These are phyloP conservation scores for Saccharomycopsis hybrid DNA, from an alignment of 1,139 yeast genomes.

Conservation along the genomic window DNA sequence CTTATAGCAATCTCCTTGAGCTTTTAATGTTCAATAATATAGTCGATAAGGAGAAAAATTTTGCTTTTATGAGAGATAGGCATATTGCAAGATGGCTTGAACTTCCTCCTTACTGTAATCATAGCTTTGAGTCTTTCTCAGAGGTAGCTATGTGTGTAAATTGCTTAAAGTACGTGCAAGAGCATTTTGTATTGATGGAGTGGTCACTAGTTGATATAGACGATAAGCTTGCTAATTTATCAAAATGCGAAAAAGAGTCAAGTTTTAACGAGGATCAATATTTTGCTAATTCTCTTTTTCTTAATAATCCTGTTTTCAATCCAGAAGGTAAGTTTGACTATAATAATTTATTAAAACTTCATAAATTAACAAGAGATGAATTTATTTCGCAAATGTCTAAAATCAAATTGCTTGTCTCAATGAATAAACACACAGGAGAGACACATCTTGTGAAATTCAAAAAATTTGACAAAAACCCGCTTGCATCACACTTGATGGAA, in stretches of 20 bases:
- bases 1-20: too few species aligned
- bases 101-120: slow-evolving; percentile 2
- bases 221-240: not conserved
- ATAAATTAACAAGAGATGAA: not conserved
- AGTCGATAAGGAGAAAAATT: too few species aligned
- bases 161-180: slow-evolving; percentile 8
- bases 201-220: slow-evolving; percentile 14
- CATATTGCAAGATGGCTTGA: slow-evolving; percentile 1
- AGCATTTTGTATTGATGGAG: slow-evolving; percentile 10
- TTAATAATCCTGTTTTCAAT: not conserved
- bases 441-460: slow-evolving; percentile 6
- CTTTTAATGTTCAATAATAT: too few species aligned
- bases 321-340: not conserved
- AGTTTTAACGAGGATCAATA: slow-evolving; percentile 1
- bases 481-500: slow-evolving; percentile 8
- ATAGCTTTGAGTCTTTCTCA: not conserved
- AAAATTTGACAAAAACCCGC: not conserved
- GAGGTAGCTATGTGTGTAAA: not conserved
- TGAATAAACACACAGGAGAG: slow-evolving; percentile 6
- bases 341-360: not conserved
- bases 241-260: not conserved
- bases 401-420: slow-evolving; percentile 3
- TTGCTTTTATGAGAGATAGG: too few species aligned
- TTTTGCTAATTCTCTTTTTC: slow-evolving; percentile 1
- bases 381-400: slow-evolving; percentile 3